Percentiles rank a stretch among this genome's conserved stretches.
phyloP scores from a whole-genome alignment of 1,139 yeast genomes.

The Yamadazyma blattariae region DNA sequence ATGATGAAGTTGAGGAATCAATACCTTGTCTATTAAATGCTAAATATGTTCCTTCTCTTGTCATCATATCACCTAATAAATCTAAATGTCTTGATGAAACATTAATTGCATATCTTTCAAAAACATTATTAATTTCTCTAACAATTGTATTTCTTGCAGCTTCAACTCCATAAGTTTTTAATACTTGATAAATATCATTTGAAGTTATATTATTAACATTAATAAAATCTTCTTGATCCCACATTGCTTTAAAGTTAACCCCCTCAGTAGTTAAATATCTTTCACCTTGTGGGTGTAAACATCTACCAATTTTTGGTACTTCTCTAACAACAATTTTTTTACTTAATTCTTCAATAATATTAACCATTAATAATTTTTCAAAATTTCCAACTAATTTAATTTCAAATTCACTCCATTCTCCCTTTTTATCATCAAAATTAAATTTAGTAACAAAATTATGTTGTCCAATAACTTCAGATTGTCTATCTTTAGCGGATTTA shows the following conservation, averaged over 20 bases:
- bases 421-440: conserved; percentile 84
- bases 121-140: conserved; percentile 92
- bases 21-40: conserved; percentile 99
- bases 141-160: conserved; percentile 98
- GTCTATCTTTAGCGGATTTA: conserved; percentile 76
- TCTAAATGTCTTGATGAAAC: conserved; percentile 95
- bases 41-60: conserved; percentile 94
- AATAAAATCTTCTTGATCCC: conserved; percentile 94
- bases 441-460: conserved; percentile 74
- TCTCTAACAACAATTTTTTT: conserved; percentile 91
- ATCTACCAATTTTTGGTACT: conserved; percentile 86
- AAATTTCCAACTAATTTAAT: conserved; percentile 76
- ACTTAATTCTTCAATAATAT: conserved; percentile 90
- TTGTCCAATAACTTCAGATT: conserved; percentile 70
- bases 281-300: conserved; percentile 69
- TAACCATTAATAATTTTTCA: conserved; percentile 95
- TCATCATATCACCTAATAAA: conserved; percentile 98
- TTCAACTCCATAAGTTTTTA: conserved; percentile 94
- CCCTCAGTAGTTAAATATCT: conserved; percentile 93
- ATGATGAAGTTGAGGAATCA: conserved; percentile 90
- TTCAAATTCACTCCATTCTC: conserved; percentile 92
- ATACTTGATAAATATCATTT: conserved; percentile 89
- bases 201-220: conserved; percentile 86
- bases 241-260: conserved; percentile 95
- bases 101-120: conserved; percentile 93